Evolutionary conservation across 2,329 filamentous ascomycete species (phyloP), one percentile per base, ranked within the genome.

Genomic region (Drechslerella coelobrocha): DNA sequence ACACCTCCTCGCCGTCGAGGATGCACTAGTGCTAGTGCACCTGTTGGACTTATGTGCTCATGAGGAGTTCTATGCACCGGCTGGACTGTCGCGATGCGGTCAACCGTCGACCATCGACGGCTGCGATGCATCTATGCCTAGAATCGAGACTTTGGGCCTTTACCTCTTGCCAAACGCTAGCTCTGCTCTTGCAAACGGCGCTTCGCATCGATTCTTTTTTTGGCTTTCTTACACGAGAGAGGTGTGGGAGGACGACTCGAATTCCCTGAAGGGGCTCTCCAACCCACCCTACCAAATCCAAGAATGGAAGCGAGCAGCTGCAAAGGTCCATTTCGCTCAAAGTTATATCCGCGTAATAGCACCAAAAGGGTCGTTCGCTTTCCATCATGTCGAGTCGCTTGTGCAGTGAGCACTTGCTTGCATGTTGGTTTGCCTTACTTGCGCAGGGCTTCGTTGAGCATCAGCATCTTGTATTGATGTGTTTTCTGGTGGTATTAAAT

Each of bases 11-110:
- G 8, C 21, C n/a, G 17, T 19, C 14, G 10, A 23, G 41, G 8
- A 23, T 5, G 5, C 41, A 6, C 19, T n/a, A 21, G 19, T 6
- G 41, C 41, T 39, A 39, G 34, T n/a, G 34, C 34, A 14, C 34
- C 17, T 10, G 34, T n/a, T 39, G 12, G 34, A 2, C 17, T 39
- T 39, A 39, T 39, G 34, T 39, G 34, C 34, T n/a, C 34, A 39
- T 39, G 34, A 45, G 19, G 8, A 23, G 14, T 23, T 24, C 29
- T 26, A 23, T 14, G 19, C 31, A 26, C 56, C 65, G 65, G 65
- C 56, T 69, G 47, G 65, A 62, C 57, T 69, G 34, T 62, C 65
- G 65, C 56, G 65, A 69, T 69, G 29, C n/a, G 56, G 65, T 45
- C 41, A 21, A 34, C 14, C n/a, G 47, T 26, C 37, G 23, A 39